Evolutionary conservation across 169 alveolate species (phyloP).

Genomic region (Plasmodium falciparum): DNA sequence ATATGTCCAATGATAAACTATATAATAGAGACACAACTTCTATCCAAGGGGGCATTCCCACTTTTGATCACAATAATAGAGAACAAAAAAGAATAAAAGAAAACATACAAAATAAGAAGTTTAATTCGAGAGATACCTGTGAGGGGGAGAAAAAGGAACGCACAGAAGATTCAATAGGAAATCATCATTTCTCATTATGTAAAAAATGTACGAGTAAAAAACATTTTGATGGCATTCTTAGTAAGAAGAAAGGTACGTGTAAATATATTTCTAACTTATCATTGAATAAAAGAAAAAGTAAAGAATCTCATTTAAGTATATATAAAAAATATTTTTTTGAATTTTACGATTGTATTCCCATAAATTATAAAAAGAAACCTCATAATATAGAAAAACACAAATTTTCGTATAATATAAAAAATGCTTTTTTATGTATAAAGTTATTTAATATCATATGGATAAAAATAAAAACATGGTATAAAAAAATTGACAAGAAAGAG

Average conservation of each 20-base stretch:
- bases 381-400: constrained; percentile 11
- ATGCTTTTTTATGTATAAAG: constrained; percentile 17
- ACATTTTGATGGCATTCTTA: neutral
- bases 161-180: neutral
- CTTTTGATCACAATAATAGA: no score
- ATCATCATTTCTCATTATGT: neutral
- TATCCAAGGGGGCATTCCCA: no score
- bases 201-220: neutral
- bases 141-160: neutral
- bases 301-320: constrained; percentile 4
- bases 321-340: constrained; percentile 16
- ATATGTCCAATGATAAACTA: neutral
- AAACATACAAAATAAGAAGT: neutral
- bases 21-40: no score
- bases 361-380: constrained; percentile 16
- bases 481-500: constrained; percentile 8
- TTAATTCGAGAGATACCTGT: neutral
- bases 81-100: no score
- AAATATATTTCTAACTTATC: constrained; percentile 20
- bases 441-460: constrained; percentile 3
- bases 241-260: constrained; percentile 18
- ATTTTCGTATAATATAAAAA: constrained; percentile 11
- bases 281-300: constrained; percentile 1
- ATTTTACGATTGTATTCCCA: constrained; percentile 51
- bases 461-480: neutral